phyloP scores from a whole-genome alignment of 179 eudicot genomes.

The Beta lomatogona region DNA sequence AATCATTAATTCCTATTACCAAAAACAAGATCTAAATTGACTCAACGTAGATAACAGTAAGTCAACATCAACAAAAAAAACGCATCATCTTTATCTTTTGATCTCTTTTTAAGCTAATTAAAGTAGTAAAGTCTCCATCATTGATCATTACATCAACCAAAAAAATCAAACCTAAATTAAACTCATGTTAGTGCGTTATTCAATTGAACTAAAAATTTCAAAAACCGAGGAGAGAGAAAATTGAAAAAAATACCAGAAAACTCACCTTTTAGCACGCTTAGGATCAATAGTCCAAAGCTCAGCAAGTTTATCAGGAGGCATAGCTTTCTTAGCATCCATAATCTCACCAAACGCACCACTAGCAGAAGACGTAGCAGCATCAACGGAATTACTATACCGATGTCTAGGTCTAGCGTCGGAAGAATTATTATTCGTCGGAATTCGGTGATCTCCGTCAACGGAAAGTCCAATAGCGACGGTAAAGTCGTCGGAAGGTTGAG shows the following conservation, averaged over 20 bases:
- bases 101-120: background rate
- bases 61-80: background rate
- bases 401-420: conserved; percentile 21
- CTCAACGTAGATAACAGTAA: background rate
- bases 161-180: background rate
- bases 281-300: conserved; percentile 64
- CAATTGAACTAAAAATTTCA: too few species aligned
- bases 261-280: conserved; percentile 68
- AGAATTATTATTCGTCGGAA: background rate
- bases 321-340: conserved; percentile 60
- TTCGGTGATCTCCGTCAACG: too few species aligned
- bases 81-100: background rate
- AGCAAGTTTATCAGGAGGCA: conserved; percentile 62
- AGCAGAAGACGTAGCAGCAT: conserved; percentile 35
- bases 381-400: conserved; percentile 39
- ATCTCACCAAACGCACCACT: conserved; percentile 29
- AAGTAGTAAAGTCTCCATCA: background rate
- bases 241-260: background rate
- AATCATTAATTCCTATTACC: too few species aligned
- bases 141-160: background rate
- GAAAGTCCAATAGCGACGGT: background rate
- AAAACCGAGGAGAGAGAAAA: background rate
- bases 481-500: background rate
- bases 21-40: background rate
- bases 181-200: background rate